Base-by-base conservation (phyloP, 768 basidiomycete species). In the Kwoniella europaea region DNA sequence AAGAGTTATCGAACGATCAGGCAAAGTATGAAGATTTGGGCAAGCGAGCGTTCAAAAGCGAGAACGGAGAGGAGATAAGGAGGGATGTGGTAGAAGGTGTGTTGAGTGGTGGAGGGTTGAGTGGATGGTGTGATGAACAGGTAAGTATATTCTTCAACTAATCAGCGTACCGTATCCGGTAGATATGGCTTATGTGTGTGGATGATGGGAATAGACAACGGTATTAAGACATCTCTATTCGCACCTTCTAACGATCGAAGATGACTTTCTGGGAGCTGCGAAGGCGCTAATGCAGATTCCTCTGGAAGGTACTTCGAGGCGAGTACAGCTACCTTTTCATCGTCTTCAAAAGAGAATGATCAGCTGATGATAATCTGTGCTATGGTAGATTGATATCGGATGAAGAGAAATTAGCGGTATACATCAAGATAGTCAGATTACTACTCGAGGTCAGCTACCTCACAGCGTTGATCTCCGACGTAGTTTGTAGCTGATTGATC, bases 221-320 rank as follows among this genome's bases (percentile, higher is more conserved):
- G 86, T 88, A 15, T 84, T 98, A 73, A 86, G 93, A 67, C 92
- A 92, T 77, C 90, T 95, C 79, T 89, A 97, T n/a, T 93, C 96
- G 2, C 91, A 96, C 84, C 86, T 97, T 9, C 86, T 95, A 13
- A 94, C 97, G 79, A 81, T 86, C 3, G 92, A 95, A 64, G 95
- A 99, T 82, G 93, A 94, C 81, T 98, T 94, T 91, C 91, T 90
- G 71, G 92, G 90, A 61, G 94, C 97, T 15, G 97, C 97, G 0
- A 89, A 90, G 63, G 91, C 96, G 44, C 87, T 98, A 53, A 95
- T 93, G 88, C 90, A 90, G 52, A 93, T 98, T 53, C 94, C 93
- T 6, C 86, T 97, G 53, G 96, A 98, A 82, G 91, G 92, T 24
- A 90, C 91, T 35, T 90, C 92, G 81, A 88, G 94, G 95, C 93